Percentiles rank a stretch among this genome's conserved stretches.
These are phyloP conservation scores for Stagonosporopsis rhizophila DNA, from an alignment of 2,329 filamentous ascomycete genomes.

Conservation along the genomic window DNA sequence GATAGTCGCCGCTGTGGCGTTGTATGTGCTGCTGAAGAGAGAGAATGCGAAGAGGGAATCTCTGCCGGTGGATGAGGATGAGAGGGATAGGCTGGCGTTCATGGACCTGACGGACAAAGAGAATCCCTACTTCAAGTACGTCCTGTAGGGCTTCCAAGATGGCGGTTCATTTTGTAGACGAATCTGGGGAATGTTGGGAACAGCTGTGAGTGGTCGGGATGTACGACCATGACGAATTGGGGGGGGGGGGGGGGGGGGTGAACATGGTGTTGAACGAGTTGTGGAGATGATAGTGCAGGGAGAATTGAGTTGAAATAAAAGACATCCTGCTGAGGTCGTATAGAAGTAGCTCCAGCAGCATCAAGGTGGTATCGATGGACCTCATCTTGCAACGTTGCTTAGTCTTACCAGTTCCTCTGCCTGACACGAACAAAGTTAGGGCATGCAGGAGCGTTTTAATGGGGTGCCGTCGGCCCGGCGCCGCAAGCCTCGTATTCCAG, in stretches of 20 bases:
- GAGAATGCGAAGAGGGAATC: slow-evolving; percentile 58
- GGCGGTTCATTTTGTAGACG: not conserved
- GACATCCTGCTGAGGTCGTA: not conserved
- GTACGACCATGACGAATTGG: not conserved
- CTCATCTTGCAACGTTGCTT: not conserved
- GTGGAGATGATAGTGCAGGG: not conserved
- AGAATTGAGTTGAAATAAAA: no score
- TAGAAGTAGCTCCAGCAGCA: not conserved
- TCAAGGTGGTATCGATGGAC: not conserved
- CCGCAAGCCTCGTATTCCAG: slow-evolving; percentile 12
- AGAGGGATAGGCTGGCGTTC: slow-evolving; percentile 59
- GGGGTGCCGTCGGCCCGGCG: slow-evolving; percentile 2
- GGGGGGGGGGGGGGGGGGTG: not conserved
- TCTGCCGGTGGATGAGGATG: slow-evolving; percentile 63
- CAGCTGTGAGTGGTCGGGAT: not conserved
- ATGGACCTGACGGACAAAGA: slow-evolving; percentile 63
- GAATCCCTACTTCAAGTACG: slow-evolving; percentile 66
- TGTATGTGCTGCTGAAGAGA: slow-evolving; percentile 66
- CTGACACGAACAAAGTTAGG: slow-evolving; percentile 5
- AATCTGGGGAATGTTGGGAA: not conserved
- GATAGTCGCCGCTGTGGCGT: slow-evolving; percentile 61
- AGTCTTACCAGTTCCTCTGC: not conserved
- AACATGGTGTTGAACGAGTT: not conserved
- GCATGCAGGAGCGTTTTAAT: slow-evolving; percentile 13
- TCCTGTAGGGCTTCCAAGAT: slow-evolving; percentile 25